Base-by-base conservation (phyloP, 2,329 filamentous ascomycete genomes). In the Cylindrodendrum hubeiense region DNA sequence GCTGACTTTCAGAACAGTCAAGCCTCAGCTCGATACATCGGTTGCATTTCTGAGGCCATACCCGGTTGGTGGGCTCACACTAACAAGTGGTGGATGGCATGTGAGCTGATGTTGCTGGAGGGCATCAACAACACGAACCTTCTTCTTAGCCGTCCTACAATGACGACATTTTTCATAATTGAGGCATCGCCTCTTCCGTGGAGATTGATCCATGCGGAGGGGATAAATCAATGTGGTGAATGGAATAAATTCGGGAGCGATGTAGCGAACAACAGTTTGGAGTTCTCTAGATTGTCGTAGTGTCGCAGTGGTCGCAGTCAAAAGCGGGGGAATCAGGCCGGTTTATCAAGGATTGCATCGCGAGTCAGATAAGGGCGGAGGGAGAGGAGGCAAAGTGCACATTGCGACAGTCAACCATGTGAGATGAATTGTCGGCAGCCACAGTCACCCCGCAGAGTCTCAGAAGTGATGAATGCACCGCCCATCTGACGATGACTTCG, bases 1-100 rank as follows among this genome's bases (percentile, higher is more conserved):
- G 50, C 33, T 53, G 28, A 13, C 39, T 53, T 39, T 53, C 50
- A 9, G 50, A 53, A 39, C 50, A 53, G 19, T 53, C 50, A 24
- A 19, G 24, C 13, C 21, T 30, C 33, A 13, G 1, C 21, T 39
- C 33, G 30, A 39, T 53, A 19, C 50, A 53, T 41, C 50, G 50
- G 5, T 39, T 22, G 33, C 50, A 53, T 39, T 53, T 53, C 33
- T 53, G 50, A 53, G 50, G 50, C 50, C 50, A 53, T 53, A 39
- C 19, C 33, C 50, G 30, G 50, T 53, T 19, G 28, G 8, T 53
- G 9, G 50, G 50, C 33, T 39, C n/a, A 53, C 50, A 53, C 50
- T 53, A 39, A 24, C 22, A 53, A 53, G n/a, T n/a, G n/a, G n/a
- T n/a, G 22, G 21, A 39, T 39, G 30, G 39, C 6, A 5, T 43